Conservation (phyloP, 2,329 filamentous ascomycete species). For the Trichoderma sp. region DNA sequence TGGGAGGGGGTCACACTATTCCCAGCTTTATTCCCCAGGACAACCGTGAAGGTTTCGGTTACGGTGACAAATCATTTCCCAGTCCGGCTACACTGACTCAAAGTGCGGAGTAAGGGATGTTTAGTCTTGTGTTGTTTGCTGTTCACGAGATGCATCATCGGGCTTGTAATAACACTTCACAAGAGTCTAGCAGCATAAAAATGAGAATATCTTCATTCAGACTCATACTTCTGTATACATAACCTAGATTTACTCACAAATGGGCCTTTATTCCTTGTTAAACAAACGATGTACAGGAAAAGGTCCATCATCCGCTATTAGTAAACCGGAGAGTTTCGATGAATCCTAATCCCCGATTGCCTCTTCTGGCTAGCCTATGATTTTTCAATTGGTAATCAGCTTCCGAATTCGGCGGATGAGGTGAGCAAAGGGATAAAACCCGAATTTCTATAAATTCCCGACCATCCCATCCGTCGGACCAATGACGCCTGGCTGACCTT, state of each 20-base stretch:
- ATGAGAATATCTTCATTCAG: background rate
- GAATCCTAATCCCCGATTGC: background rate
- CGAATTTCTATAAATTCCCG: background rate
- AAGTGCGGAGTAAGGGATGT: background rate
- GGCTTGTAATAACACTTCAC: background rate
- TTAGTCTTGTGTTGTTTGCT: background rate
- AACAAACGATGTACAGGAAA: background rate
- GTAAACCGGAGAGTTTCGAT: background rate
- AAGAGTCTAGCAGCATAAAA: background rate
- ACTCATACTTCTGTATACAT: accelerated
- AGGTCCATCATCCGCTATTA: background rate
- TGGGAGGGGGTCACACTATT: background rate
- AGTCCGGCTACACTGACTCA: background rate
- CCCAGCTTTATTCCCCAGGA: background rate
- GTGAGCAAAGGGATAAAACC: background rate
- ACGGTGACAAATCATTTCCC: background rate
- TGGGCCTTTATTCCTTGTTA: background rate
- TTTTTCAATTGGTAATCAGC: background rate
- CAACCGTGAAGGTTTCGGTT: background rate
- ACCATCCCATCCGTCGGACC: background rate
- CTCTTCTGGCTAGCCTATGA: background rate
- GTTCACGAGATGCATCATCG: background rate
- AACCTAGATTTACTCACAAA: background rate
- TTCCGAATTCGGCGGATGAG: background rate
- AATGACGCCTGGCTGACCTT: background rate